Evolutionary conservation across 2,329 filamentous ascomycete species (phyloP).

Genomic region (Aureobasidium sp.): DNA sequence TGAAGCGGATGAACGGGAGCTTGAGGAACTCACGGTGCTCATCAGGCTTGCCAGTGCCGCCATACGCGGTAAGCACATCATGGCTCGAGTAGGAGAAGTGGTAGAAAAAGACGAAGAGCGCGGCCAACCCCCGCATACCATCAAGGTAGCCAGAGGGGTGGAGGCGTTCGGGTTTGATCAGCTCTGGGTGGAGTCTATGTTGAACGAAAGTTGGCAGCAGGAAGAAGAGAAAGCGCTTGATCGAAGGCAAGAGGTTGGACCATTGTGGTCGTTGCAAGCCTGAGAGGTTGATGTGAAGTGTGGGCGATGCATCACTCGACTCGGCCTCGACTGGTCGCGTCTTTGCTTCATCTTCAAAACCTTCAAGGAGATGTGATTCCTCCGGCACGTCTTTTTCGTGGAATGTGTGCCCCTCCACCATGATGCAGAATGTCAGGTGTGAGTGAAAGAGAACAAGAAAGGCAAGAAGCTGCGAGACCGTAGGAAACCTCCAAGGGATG

Average conservation of each 20-base stretch:
- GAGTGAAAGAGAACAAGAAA: neutral
- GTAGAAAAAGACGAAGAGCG: conserved; percentile 29
- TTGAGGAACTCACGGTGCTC: conserved; percentile 39
- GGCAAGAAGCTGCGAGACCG: neutral
- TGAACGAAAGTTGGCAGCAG: conserved; percentile 18
- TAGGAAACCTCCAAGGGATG: neutral
- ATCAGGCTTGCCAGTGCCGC: conserved; percentile 22
- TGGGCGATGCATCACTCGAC: neutral
- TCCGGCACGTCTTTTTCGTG: conserved; percentile 14
- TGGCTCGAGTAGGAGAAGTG: conserved; percentile 23
- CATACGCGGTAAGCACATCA: conserved; percentile 24
- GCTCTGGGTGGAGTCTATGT: neutral
- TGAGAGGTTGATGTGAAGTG: conserved; percentile 9
- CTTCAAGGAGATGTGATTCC: conserved; percentile 15
- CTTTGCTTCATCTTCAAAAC: conserved; percentile 1
- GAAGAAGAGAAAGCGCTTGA: conserved; percentile 14
- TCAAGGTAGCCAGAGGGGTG: conserved; percentile 29
- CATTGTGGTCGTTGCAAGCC: conserved; percentile 3
- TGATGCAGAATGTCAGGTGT: neutral
- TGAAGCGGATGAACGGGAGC: conserved; percentile 60
- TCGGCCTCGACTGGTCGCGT: neutral
- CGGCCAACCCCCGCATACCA: conserved; percentile 28
- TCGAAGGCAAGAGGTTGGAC: neutral
- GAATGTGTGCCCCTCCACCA: conserved; percentile 9
- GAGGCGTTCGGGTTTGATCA: conserved; percentile 4